Base-by-base conservation (phyloP, 2,329 filamentous ascomycete genomes). In the Orbilia quercus region DNA sequence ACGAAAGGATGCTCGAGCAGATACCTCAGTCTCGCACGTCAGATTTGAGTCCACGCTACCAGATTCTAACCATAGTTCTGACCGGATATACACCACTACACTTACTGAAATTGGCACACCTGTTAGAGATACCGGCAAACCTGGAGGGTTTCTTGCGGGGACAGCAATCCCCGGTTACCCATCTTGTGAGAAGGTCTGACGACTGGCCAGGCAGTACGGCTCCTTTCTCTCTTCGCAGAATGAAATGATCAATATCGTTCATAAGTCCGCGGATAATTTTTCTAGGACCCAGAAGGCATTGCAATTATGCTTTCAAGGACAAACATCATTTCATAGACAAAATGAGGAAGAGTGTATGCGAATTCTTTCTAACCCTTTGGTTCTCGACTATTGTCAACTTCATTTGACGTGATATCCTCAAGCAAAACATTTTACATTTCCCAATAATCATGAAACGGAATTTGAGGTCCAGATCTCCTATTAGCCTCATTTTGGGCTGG, bases 1-100 rank as follows among this genome's bases (percentile, higher is more conserved):
- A 59, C 22, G 54, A 59, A 47, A 18, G 54, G n/a, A 59, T 59
- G 54, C 47, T 59, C 22, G 7, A 47, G 20, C 54, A 59, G 44
- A 44, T 59, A 16, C 23, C 40, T 22, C 20, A 40, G 16, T 12
- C 16, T 18, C n/a, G 54, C 22, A 20, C 12, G 3, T 18, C 18
- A 12, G 38, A 45, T 34, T 12, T 44, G 11, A 31, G 20, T 14
- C 20, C 47, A n/a, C 31, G 11, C 2, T 34, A 34, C 16, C 54
- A 59, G 23, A 44, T 59, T 1, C n/a, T 59, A 11, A 38, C 28
- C 14, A 47, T 45, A 23, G 38, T 59, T 23, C 3, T 59, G 18
- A 14, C 36, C 31, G n/a, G 38, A 22, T 59, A 47, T 12, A 16
- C 38, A 31, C 54, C 54, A 9, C 7, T 59, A 1, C 16, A 11